Evolutionary conservation across 2,329 filamentous ascomycete species (phyloP).

Genomic region (Aspergillus luchuensis): DNA sequence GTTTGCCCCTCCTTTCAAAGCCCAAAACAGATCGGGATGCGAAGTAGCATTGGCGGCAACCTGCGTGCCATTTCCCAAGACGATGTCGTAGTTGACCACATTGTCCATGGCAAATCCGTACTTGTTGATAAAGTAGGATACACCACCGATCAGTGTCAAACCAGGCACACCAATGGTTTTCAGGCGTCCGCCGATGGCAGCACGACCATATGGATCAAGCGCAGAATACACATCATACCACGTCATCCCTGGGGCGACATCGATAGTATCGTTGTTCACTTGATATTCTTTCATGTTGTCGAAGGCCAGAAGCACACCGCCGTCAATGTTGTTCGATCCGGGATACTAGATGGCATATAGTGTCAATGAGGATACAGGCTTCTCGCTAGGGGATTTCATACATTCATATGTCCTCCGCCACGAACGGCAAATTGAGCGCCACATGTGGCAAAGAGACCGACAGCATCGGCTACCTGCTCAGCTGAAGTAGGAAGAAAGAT

Average conservation of each 20-base stretch:
- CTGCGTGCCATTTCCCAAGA: neutral
- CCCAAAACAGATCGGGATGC: neutral
- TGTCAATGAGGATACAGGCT: no score
- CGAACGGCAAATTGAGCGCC: constrained; percentile 55
- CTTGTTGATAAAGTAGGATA: neutral
- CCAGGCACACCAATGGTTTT: constrained; percentile 41
- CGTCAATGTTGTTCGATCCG: constrained; percentile 34
- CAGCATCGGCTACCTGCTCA: constrained; percentile 27
- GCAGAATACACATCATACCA: constrained; percentile 36
- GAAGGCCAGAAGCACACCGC: constrained; percentile 35
- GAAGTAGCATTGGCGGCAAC: neutral
- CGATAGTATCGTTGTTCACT: constrained; percentile 28
- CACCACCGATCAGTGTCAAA: constrained; percentile 31
- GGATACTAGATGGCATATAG: constrained; percentile 20
- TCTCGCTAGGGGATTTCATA: neutral
- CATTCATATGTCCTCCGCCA: constrained; percentile 54
- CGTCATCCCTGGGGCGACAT: constrained; percentile 29
- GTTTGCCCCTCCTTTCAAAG: neutral
- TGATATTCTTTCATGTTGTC: constrained; percentile 22
- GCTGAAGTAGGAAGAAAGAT: constrained; percentile 33
- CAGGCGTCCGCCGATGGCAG: constrained; percentile 35
- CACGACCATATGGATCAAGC: constrained; percentile 28
- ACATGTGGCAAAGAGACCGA: constrained; percentile 27
- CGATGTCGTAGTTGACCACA: constrained; percentile 4
- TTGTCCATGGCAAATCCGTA: constrained; percentile 8